phyloP scores from a whole-genome alignment of 306 rosid species.

The Dalbergia oliveri region DNA sequence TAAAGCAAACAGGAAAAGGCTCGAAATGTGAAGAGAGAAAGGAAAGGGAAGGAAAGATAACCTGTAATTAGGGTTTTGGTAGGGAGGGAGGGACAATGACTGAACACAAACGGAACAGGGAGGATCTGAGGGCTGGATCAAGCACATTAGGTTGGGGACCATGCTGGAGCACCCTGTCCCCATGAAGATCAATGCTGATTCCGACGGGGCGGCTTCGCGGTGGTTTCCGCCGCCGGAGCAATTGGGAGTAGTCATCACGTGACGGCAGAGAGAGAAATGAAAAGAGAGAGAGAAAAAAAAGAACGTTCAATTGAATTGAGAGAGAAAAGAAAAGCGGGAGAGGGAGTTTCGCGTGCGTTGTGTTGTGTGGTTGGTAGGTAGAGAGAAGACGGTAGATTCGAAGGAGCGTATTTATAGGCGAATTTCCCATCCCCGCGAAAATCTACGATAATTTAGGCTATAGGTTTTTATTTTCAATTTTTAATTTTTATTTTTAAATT shows the following conservation, averaged over 20 bases:
- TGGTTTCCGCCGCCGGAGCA: conserved; percentile 45
- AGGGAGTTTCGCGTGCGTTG: neutral
- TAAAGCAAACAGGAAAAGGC: neutral
- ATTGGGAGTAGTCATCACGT: conserved; percentile 65
- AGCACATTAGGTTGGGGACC: conserved; percentile 80
- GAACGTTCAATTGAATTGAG: too few relatives aligned
- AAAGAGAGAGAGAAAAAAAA: neutral
- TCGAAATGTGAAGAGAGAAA: neutral
- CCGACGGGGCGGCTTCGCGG: conserved; percentile 15
- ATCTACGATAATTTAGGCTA: too few relatives aligned
- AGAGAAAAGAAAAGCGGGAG: neutral
- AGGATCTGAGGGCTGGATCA: conserved; percentile 85
- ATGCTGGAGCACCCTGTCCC: conserved; percentile 96
- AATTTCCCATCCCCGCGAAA: neutral
- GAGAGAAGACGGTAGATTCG: neutral
- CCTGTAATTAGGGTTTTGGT: conserved; percentile 91
- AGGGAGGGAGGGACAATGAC: conserved; percentile 71
- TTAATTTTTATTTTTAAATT: too few relatives aligned
- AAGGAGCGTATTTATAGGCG: neutral
- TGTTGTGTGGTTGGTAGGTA: neutral
- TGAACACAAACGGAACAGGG: conserved; percentile 82
- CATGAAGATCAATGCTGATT: conserved; percentile 86
- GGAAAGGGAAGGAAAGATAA: conserved; percentile 30
- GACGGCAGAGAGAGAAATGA: conserved; percentile 18
- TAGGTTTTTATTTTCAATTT: too few relatives aligned